A percentile compares a stretch with the other conserved stretches of the same genome.
Conservation (phyloP, 2,329 filamentous ascomycete species). For the Magnaporthiopsis rhizophila region DNA sequence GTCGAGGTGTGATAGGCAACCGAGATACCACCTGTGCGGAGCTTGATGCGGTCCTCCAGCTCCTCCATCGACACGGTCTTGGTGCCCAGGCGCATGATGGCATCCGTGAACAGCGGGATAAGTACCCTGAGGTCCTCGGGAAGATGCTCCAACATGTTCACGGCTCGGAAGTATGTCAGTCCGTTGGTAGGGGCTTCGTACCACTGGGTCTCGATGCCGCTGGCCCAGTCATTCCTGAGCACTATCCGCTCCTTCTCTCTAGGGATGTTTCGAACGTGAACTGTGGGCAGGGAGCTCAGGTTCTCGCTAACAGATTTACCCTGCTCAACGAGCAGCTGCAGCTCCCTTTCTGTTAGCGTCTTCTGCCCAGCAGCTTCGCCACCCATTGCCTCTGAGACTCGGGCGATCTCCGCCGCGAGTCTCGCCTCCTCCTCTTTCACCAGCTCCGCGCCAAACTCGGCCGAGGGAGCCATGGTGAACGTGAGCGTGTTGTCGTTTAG, state of each 20-base stretch:
- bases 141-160: constrained; percentile 71
- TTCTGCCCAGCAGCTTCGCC: constrained; percentile 63
- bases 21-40: constrained; percentile 87
- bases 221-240: constrained; percentile 56
- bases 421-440: constrained; percentile 69
- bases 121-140: constrained; percentile 78
- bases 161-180: constrained; percentile 87
- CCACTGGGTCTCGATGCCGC: constrained; percentile 72
- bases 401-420: constrained; percentile 64
- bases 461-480: constrained; percentile 89
- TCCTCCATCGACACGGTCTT: constrained; percentile 85
- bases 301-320: constrained; percentile 78
- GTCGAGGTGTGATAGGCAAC: constrained; percentile 78
- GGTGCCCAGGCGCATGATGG: constrained; percentile 88
- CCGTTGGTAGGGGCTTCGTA: constrained; percentile 90
- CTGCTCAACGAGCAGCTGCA: constrained; percentile 73
- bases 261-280: constrained; percentile 84
- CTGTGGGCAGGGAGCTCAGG: constrained; percentile 77
- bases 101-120: constrained; percentile 84
- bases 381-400: constrained; percentile 60
- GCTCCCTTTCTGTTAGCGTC: constrained; percentile 68
- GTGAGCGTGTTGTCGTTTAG: constrained; percentile 79
- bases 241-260: constrained; percentile 57
- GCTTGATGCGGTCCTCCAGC: constrained; percentile 89
- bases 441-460: constrained; percentile 65